Conservation (phyloP, 163 green algal species). For the Coccomyxa subellipsoidea region DNA sequence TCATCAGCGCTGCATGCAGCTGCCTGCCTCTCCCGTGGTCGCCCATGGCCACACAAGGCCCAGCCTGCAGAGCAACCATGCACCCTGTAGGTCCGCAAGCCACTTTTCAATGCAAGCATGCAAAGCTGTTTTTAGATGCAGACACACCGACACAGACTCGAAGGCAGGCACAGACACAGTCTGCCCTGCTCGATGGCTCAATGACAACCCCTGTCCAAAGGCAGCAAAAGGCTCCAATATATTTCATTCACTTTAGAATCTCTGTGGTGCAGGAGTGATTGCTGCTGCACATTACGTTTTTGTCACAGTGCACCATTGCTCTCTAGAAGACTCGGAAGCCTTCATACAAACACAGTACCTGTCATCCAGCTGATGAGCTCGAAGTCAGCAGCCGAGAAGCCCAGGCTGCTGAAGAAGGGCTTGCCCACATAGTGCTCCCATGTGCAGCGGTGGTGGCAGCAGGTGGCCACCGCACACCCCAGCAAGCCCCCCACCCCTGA, state of each 20-base stretch:
- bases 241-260: too few relatives aligned
- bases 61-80: background rate
- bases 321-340: too few relatives aligned
- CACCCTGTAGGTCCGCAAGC: too few relatives aligned
- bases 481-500: background rate
- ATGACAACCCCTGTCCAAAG: too few relatives aligned
- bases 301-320: too few relatives aligned
- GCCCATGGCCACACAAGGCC: background rate
- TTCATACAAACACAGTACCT: background rate
- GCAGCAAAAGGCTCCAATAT: too few relatives aligned
- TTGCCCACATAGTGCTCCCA: slow-evolving; percentile 73
- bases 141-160: background rate
- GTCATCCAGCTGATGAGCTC: slow-evolving; percentile 47
- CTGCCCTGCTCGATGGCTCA: too few relatives aligned
- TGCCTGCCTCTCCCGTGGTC: background rate
- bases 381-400: slow-evolving; percentile 69
- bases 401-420: slow-evolving; percentile 41
- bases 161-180: too few relatives aligned
- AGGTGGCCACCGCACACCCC: slow-evolving; percentile 71
- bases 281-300: too few relatives aligned
- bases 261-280: too few relatives aligned
- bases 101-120: too few relatives aligned
- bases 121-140: background rate
- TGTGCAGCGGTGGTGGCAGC: slow-evolving; percentile 82
- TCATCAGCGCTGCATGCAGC: background rate